These are phyloP conservation scores for Escovopsis sp. DNA, from an alignment of 2,329 filamentous ascomycete genomes.

Conservation along the genomic window DNA sequence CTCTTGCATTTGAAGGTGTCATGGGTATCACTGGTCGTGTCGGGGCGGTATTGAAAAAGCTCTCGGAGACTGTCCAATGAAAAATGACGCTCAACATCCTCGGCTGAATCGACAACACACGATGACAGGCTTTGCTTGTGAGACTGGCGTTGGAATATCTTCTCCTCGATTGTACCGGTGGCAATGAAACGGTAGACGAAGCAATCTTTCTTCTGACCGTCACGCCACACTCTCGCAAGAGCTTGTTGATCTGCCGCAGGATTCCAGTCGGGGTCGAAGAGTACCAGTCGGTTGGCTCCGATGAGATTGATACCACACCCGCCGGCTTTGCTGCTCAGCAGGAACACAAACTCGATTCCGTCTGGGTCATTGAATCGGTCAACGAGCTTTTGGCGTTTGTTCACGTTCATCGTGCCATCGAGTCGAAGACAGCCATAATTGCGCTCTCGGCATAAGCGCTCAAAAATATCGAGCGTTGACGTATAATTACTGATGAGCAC, in stretches of 20 bases:
- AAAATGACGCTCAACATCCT: conserved; percentile 96
- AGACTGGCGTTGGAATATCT: conserved; percentile 96
- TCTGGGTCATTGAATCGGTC: conserved; percentile 95
- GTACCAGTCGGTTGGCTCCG: conserved; percentile 81
- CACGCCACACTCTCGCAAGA: conserved; percentile 92
- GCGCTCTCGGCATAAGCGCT: conserved; percentile 72
- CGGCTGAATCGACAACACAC: conserved; percentile 88
- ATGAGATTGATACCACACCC: conserved; percentile 94
- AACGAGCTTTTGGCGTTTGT: conserved; percentile 90
- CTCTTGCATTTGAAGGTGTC: conserved; percentile 98
- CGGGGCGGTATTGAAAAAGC: conserved; percentile 79
- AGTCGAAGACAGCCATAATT: conserved; percentile 77
- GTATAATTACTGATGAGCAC: conserved; percentile 98
- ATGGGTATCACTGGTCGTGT: conserved; percentile 85
- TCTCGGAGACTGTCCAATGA: conserved; percentile 81
- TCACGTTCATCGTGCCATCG: conserved; percentile 95
- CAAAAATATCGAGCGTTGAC: conserved; percentile 87
- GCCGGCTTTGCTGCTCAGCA: conserved; percentile 93
- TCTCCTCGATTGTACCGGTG: conserved; percentile 95
- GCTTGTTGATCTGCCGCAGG: conserved; percentile 95
- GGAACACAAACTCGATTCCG: conserved; percentile 79
- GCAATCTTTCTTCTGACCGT: conserved; percentile 97
- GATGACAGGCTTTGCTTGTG: conserved; percentile 96
- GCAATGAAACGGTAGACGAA: conserved; percentile 99
- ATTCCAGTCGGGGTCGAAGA: conserved; percentile 98